Evolutionary conservation across 2,329 filamentous ascomycete species (phyloP).

Genomic region (Paracamarosporium sp.): DNA sequence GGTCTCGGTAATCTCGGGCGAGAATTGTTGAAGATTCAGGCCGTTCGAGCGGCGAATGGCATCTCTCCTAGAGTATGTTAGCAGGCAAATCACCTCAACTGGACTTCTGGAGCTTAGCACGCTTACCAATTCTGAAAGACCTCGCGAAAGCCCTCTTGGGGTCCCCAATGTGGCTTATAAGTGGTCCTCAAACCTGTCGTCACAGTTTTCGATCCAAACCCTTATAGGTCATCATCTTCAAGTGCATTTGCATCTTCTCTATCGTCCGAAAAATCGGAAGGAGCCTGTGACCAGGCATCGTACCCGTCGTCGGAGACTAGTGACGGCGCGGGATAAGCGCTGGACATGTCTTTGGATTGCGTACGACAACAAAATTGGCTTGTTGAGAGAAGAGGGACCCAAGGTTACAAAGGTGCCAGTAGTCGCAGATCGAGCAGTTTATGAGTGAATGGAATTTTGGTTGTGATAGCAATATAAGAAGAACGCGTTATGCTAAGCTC

Average conservation of each 20-base stretch:
- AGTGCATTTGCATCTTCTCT: background rate
- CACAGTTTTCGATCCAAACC: background rate
- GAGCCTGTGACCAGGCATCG: background rate
- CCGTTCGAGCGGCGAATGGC: no score
- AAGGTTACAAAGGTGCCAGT: no score
- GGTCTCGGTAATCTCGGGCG: no score
- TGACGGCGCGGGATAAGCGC: no score
- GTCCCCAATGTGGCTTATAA: background rate
- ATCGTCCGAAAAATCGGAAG: background rate
- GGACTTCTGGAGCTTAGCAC: background rate
- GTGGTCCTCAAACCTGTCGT: background rate
- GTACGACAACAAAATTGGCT: background rate
- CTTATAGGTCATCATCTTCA: background rate
- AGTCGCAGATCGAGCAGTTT: no score
- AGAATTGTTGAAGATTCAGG: no score
- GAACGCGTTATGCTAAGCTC: no score
- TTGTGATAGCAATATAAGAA: no score
- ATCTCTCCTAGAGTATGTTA: no score
- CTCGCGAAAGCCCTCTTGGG: background rate
- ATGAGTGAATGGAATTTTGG: no score
- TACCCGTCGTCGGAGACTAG: background rate
- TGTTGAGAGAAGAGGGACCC: background rate
- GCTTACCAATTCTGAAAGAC: background rate
- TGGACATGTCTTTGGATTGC: background rate
- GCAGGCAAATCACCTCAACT: no score